Conservation (phyloP, 352 stramenopile genomes). For the Pythium aphanidermatum region DNA sequence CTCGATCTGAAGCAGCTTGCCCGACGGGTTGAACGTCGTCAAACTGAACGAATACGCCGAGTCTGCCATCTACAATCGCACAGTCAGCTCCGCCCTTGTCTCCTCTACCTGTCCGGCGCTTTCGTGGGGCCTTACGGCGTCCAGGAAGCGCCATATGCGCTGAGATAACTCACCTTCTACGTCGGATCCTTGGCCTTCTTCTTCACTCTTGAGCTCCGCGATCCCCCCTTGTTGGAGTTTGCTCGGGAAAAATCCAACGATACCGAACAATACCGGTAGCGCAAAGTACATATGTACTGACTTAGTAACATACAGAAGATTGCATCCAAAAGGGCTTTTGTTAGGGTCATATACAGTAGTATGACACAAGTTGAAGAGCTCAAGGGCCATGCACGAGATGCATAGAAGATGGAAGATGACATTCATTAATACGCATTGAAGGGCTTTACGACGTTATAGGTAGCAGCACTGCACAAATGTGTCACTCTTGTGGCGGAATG, state of each 20-base stretch:
- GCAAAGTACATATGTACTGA: too few relatives aligned
- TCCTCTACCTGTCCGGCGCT: too few relatives aligned
- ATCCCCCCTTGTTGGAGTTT: slow-evolving; percentile 4
- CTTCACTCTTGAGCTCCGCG: slow-evolving; percentile 18
- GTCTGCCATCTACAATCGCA: slow-evolving; percentile 91
- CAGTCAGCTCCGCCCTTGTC: too few relatives aligned
- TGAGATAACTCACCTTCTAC: slow-evolving; percentile 10
- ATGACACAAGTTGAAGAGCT: too few relatives aligned
- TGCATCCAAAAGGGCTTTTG: too few relatives aligned
- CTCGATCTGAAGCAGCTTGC: slow-evolving; percentile 99
- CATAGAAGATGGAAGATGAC: too few relatives aligned
- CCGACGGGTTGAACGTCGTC: slow-evolving; percentile 98
- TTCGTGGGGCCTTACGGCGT: background rate
- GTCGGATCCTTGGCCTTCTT: slow-evolving; percentile 23
- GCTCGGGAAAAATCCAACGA: slow-evolving; percentile 21
- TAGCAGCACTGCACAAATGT: slow-evolving; percentile 3
- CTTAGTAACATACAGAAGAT: too few relatives aligned
- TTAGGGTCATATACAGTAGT: too few relatives aligned
- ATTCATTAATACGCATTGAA: too few relatives aligned
- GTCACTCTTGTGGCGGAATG: slow-evolving; percentile 6
- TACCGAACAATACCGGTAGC: slow-evolving; percentile 9
- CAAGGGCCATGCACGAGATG: too few relatives aligned
- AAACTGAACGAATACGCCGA: slow-evolving; percentile 99
- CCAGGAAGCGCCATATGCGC: slow-evolving; percentile 3
- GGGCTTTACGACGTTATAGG: too few relatives aligned